These are phyloP conservation scores for Nigrospora sphaerica DNA, from an alignment of 2,329 filamentous ascomycete species.

Conservation along the genomic window DNA sequence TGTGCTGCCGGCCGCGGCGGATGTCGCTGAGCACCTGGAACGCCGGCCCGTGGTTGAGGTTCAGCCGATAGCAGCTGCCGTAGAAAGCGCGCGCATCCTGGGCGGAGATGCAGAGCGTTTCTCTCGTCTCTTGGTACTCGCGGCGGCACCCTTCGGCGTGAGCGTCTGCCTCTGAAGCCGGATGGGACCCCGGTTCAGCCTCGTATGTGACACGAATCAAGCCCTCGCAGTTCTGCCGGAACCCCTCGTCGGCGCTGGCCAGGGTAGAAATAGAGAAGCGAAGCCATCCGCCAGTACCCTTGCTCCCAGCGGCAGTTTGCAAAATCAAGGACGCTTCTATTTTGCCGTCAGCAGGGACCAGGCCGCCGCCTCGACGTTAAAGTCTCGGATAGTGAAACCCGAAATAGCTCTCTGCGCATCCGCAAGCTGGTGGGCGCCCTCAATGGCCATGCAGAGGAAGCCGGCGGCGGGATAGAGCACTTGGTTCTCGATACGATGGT, in stretches of 20 bases:
- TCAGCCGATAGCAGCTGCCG: neutral
- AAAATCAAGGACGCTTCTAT: neutral
- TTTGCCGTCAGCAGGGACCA: neutral
- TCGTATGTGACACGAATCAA: neutral
- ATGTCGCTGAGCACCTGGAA: neutral
- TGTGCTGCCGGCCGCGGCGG: neutral
- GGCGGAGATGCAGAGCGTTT: neutral
- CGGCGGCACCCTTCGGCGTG: neutral
- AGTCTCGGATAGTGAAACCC: no score
- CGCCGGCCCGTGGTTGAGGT: neutral
- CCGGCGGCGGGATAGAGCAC: constrained; percentile 44
- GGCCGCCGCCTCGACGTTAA: neutral
- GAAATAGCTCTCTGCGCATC: neutral
- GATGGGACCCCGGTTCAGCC: neutral
- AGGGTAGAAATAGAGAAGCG: neutral
- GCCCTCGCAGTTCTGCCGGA: neutral
- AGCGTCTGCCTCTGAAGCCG: neutral
- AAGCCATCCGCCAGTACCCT: neutral
- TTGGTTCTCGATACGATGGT: constrained; percentile 43
- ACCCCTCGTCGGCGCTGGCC: neutral
- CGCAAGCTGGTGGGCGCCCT: constrained; percentile 33
- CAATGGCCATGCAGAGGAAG: constrained; percentile 43
- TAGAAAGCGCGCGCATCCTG: neutral
- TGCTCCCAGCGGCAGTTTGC: neutral
- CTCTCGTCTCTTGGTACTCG: neutral